Evolutionary conservation across 108 stramenopile species (phyloP).

Genomic region (Epithemia pelagica): DNA sequence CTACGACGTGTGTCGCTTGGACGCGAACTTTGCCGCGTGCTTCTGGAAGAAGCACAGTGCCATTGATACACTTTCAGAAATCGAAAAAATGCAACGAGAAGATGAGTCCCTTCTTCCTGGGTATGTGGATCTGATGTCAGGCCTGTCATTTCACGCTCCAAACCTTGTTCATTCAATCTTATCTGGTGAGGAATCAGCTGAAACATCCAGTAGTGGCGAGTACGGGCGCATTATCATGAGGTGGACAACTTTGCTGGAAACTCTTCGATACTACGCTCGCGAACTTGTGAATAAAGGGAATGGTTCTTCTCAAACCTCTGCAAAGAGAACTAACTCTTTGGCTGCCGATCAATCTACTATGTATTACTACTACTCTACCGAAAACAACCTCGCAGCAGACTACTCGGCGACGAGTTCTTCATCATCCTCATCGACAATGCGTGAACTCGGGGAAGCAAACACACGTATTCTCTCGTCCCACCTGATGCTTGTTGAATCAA

Average conservation of each 20-base stretch:
- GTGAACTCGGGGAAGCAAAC: slow-evolving; percentile 55
- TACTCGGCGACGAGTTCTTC: neutral
- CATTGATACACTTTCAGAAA: slow-evolving; percentile 39
- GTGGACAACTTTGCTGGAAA: slow-evolving; percentile 36
- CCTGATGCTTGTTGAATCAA: slow-evolving; percentile 41
- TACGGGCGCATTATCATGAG: neutral
- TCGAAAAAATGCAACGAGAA: slow-evolving; percentile 36
- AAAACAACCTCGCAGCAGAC: neutral
- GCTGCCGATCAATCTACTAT: neutral
- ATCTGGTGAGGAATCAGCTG: neutral
- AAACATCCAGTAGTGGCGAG: neutral
- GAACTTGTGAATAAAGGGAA: slow-evolving; percentile 19
- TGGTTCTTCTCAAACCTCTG: neutral
- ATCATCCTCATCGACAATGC: neutral
- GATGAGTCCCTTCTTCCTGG: slow-evolving; percentile 45
- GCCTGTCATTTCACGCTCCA: slow-evolving; percentile 31
- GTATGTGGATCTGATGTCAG: slow-evolving; percentile 63
- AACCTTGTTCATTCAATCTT: neutral
- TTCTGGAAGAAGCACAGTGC: slow-evolving; percentile 61
- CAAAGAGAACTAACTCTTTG: neutral
- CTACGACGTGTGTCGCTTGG: slow-evolving; percentile 42
- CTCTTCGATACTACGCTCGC: slow-evolving; percentile 59
- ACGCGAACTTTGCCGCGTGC: slow-evolving; percentile 37
- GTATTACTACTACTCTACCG: neutral
- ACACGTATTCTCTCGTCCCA: slow-evolving; percentile 30